These are phyloP conservation scores for Xanthoconium stramineum DNA, from an alignment of 768 basidiomycete genomes.

Conservation along the genomic window DNA sequence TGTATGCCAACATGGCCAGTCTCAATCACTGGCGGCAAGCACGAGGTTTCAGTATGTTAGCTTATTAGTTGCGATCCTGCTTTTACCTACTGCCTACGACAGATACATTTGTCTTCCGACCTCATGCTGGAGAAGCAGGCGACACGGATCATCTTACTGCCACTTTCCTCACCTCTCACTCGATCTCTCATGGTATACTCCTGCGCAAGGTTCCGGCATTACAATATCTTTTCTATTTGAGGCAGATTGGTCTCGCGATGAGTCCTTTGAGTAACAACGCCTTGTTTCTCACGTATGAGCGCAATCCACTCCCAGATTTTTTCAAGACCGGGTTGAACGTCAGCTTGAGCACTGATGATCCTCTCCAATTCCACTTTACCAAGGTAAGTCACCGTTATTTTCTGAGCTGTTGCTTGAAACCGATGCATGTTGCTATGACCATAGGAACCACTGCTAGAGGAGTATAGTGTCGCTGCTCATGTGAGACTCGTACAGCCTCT, in stretches of 20 bases:
- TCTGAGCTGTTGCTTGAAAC: background rate
- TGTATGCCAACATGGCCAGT: slow-evolving; percentile 95
- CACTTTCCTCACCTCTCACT: slow-evolving; percentile 94
- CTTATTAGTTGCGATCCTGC: slow-evolving; percentile 1
- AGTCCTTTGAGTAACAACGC: slow-evolving; percentile 98
- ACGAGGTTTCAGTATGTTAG: slow-evolving; percentile 83
- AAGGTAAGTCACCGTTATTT: slow-evolving; percentile 52
- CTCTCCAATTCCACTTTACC: slow-evolving; percentile 97
- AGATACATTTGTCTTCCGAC: slow-evolving; percentile 97
- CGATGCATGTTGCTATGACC: background rate
- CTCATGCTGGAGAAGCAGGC: slow-evolving; percentile 96
- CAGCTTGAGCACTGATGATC: slow-evolving; percentile 93
- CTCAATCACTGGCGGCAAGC: slow-evolving; percentile 88
- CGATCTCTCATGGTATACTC: slow-evolving; percentile 98
- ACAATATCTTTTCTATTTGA: slow-evolving; percentile 96
- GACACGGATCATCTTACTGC: slow-evolving; percentile 97
- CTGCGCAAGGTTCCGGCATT: slow-evolving; percentile 96
- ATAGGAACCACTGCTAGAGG: slow-evolving; percentile 91
- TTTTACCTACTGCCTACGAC: background rate
- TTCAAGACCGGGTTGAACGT: slow-evolving; percentile 96
- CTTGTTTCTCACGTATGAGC: slow-evolving; percentile 92
- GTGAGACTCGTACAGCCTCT: slow-evolving; percentile 39
- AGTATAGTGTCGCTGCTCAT: slow-evolving; percentile 97
- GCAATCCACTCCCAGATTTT: slow-evolving; percentile 96
- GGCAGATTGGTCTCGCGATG: slow-evolving; percentile 99